Evolutionary conservation across 2,329 filamentous ascomycete species (phyloP).

Genomic region (Fusarium goolgardi): DNA sequence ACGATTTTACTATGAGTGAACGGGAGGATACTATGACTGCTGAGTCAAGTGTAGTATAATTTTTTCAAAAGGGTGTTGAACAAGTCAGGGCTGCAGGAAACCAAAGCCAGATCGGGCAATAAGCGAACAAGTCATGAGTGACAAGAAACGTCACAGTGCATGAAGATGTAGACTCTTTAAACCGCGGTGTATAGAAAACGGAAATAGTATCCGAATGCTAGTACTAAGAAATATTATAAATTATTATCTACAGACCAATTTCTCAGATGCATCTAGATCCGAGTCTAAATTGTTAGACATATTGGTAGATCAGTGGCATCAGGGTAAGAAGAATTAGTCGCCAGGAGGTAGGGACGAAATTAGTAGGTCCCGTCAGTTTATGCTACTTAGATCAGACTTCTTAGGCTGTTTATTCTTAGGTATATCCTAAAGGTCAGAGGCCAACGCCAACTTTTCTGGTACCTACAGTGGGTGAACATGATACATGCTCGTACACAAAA

Average conservation of each 20-base stretch:
- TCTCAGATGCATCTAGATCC: neutral
- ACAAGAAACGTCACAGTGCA: constrained; percentile 18
- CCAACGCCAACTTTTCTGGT: no score
- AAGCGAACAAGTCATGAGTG: constrained; percentile 1
- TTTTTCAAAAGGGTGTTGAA: constrained; percentile 25
- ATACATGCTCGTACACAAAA: no score
- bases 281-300: neutral
- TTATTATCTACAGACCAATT: neutral
- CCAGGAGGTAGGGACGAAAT: no score
- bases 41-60: neutral
- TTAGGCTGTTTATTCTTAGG: no score
- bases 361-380: no score
- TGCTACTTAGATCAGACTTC: no score
- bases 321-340: no score
- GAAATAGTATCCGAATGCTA: neutral
- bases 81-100: constrained; percentile 33
- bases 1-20: neutral
- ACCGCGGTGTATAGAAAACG: constrained; percentile 3
- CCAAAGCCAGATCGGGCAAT: constrained; percentile 28
- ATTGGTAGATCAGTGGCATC: no score
- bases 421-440: no score
- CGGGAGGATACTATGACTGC: neutral
- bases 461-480: neutral
- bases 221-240: neutral
- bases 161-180: constrained; percentile 13